Evolutionary conservation across 371 early-diverging fungal genomes (phyloP), one percentile per base, ranked within the genome.

Genomic region (Blyttiomyces sp.): DNA sequence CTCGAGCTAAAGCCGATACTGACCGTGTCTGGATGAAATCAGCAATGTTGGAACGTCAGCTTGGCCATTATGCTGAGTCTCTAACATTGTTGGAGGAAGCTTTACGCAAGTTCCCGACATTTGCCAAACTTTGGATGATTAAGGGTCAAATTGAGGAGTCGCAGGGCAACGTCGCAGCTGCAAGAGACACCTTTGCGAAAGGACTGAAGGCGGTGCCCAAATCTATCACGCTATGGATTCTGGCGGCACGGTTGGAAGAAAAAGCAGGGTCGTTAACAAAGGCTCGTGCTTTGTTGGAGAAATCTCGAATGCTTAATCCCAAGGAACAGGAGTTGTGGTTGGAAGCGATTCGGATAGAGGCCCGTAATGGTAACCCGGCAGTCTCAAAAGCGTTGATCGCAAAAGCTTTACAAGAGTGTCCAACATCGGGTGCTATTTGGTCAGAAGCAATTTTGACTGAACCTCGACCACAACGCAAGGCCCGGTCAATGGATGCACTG

Each of bases 21-120:
- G 63, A 68, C 31, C 80, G 90, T 43, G 92, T 96, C 2, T 96
- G 96, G 95, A 92, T 97, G 91, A 97, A 97, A 61, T 88, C 91
- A 4, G 91, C 87, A 0, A 86, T 88, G 43, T 74, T 97, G 33
- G 90, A 95, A 64, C 81, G 96, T 23, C 90, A 92, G 56, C 75
- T 90, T 53, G 83, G 82, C 24, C 70, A 88, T 34, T 68, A 75
- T 21, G 76, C 82, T 0, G 83, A 73, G 32, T 95, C 96, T 3
- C 64, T 90, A 19, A 59, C 72, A n/a, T 65, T 94, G 2, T 66
- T 90, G 30, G 76, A 85, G n/a, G 77, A 84, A 62, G 96, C 84
- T 0, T 61, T 91, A 17, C 62, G 64, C 3, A 78, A 77, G 55
- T 94, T 86, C 60, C 92, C 93, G 0, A 76, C 71, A 2, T 89